Evolutionary conservation across 1,284 basidiomycete genomes (phyloP).

Genomic region (Malassezia restricta): DNA sequence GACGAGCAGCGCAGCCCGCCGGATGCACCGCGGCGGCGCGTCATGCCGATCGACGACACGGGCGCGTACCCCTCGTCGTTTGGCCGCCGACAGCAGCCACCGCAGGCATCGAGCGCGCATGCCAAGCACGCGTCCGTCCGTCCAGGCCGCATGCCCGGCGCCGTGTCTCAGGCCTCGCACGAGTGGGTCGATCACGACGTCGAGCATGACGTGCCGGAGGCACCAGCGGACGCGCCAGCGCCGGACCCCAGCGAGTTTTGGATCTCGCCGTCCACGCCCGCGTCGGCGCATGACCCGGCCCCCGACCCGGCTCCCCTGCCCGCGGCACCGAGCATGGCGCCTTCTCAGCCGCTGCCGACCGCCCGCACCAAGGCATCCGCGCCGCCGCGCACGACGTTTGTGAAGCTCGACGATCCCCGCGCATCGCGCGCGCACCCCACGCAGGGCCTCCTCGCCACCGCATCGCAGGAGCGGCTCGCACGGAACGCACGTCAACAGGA

Average conservation of each 20-base stretch:
- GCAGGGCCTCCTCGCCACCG: constrained; percentile 83
- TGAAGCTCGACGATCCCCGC: constrained; percentile 19
- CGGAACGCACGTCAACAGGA: constrained; percentile 89
- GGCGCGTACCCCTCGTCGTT: constrained; percentile 32
- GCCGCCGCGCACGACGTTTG: constrained; percentile 30
- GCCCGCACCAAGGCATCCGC: neutral
- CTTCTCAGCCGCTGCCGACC: too few species aligned
- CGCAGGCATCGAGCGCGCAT: neutral
- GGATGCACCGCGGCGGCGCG: constrained; percentile 1
- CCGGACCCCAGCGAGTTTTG: neutral
- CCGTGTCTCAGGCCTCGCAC: neutral
- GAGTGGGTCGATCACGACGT: constrained; percentile 15
- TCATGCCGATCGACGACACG: constrained; percentile 11
- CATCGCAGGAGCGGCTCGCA: constrained; percentile 86
- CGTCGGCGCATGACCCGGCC: too few species aligned
- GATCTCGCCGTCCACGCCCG: neutral
- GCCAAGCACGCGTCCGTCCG: neutral
- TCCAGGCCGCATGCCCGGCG: constrained; percentile 4
- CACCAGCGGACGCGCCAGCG: too few species aligned
- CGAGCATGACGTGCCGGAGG: neutral
- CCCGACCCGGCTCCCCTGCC: too few species aligned
- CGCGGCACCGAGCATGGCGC: too few species aligned
- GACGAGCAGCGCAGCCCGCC: neutral
- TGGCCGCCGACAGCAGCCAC: constrained; percentile 27
- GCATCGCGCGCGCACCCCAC: constrained; percentile 51